phyloP scores from a whole-genome alignment of 1,284 basidiomycete species.

The Fomitopsis pinicola region DNA sequence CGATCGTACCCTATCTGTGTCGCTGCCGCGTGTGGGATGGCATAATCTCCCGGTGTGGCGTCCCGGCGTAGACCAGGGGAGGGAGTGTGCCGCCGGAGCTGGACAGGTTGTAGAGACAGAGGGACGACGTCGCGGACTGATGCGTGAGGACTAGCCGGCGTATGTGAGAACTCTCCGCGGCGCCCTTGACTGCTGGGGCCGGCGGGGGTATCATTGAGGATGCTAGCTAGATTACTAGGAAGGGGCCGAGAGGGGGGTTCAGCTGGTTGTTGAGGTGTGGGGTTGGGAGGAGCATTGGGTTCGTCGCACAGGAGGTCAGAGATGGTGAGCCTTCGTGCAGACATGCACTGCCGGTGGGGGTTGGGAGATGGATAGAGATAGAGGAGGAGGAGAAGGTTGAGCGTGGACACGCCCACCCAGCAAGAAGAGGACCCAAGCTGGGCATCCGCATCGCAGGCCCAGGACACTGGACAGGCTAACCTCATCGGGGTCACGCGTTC shows the following conservation, averaged over 20 bases:
- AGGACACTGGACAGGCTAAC: constrained; percentile 2
- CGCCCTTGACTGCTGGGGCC: neutral
- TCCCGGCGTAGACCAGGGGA: constrained; percentile 9
- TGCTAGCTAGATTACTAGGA: constrained; percentile 6
- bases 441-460: neutral
- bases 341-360: constrained; percentile 35
- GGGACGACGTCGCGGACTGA: constrained; percentile 19
- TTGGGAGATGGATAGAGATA: neutral
- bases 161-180: neutral
- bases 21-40: neutral
- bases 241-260: constrained; percentile 11
- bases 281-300: constrained; percentile 11
- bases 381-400: neutral
- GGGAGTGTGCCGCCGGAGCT: constrained; percentile 20
- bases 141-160: neutral
- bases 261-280: constrained; percentile 22
- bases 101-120: constrained; percentile 18
- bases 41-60: neutral
- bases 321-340: constrained; percentile 64
- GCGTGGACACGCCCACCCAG: neutral
- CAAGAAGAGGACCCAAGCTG: neutral
- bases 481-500: neutral
- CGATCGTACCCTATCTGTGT: neutral
- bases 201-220: neutral
- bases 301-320: constrained; percentile 60